phyloP scores from a whole-genome alignment of 106 monocot genomes.

The Chionographis japonica region DNA sequence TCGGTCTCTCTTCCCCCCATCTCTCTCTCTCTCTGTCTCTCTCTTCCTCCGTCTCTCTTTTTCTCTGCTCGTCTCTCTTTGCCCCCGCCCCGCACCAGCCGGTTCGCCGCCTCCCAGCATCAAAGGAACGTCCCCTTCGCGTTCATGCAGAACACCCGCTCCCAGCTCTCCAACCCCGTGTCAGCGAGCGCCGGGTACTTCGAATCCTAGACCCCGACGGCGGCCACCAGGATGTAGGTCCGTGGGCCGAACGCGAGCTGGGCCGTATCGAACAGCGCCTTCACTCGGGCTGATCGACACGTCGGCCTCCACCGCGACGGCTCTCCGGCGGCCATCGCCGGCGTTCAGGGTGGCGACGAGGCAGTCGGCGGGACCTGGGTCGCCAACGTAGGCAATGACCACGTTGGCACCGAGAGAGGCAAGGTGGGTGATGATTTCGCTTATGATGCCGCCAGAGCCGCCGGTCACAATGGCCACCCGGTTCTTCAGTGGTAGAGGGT shows the following conservation, averaged over 20 bases:
- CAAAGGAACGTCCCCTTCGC: conserved; percentile 34
- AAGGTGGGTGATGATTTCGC: too few species aligned
- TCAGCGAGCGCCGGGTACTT: conserved; percentile 22
- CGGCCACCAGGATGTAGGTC: conserved; percentile 26
- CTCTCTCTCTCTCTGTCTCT: too few species aligned
- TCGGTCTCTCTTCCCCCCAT: too few species aligned
- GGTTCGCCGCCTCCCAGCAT: conserved; percentile 31
- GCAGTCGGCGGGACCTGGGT: conserved; percentile 5
- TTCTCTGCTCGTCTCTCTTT: too few species aligned
- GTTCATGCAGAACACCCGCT: conserved; percentile 10
- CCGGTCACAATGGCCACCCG: too few species aligned
- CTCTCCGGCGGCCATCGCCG: too few species aligned
- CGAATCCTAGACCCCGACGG: conserved; percentile 27
- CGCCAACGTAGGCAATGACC: conserved; percentile 4
- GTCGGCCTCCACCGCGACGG: conserved; percentile 1
- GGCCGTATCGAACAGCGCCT: conserved; percentile 23
- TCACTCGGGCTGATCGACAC: conserved; percentile 18
- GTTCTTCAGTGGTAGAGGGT: too few species aligned
- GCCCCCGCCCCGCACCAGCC: conserved; percentile 30
- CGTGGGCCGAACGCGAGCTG: conserved; percentile 9
- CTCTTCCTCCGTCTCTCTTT: too few species aligned
- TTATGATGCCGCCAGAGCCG: too few species aligned
- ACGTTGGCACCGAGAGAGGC: too few species aligned
- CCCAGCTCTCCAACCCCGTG: conserved; percentile 21
- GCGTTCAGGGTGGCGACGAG: conserved; percentile 3